These are phyloP conservation scores for Elsinoe fawcettii DNA, from an alignment of 2,329 filamentous ascomycete species.

Conservation along the genomic window DNA sequence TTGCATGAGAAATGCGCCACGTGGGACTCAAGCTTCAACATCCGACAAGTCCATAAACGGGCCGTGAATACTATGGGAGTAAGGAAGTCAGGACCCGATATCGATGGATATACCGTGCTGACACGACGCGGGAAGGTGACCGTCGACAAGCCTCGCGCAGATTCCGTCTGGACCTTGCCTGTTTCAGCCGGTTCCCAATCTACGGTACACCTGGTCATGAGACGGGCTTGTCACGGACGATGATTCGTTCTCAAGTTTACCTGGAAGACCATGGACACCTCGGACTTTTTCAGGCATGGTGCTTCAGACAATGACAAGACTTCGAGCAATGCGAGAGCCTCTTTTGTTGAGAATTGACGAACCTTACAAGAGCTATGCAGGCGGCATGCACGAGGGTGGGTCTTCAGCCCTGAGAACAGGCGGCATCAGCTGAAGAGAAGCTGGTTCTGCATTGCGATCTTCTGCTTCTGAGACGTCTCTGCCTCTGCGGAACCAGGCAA, in stretches of 20 bases:
- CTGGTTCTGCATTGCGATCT: not conserved
- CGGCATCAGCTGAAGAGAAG: not conserved
- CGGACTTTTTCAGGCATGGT: not conserved
- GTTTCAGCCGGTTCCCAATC: slow-evolving; percentile 4
- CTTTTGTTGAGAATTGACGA: not conserved
- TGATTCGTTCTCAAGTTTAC: slow-evolving; percentile 6
- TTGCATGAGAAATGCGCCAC: slow-evolving; percentile 4
- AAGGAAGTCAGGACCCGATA: not conserved
- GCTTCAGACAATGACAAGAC: not conserved
- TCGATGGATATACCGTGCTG: not conserved
- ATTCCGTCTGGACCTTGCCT: not conserved
- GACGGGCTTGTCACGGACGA: not conserved
- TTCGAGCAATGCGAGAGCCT: no score
- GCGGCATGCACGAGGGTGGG: not conserved
- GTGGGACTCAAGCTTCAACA: slow-evolving; percentile 7
- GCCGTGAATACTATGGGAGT: not conserved
- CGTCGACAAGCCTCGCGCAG: not conserved
- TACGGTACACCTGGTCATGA: slow-evolving; percentile 7
- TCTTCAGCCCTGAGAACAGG: slow-evolving; percentile 4
- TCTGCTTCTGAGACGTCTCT: not conserved
- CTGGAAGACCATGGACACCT: not conserved
- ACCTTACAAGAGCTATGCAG: not conserved
- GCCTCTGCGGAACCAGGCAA: not conserved
- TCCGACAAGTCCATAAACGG: not conserved
- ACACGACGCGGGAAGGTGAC: not conserved